Evolutionary conservation across 495 filamentous ascomycete genomes (phyloP), one percentile per base, ranked within the genome.

Genomic region (Lasiosphaeria ovina): DNA sequence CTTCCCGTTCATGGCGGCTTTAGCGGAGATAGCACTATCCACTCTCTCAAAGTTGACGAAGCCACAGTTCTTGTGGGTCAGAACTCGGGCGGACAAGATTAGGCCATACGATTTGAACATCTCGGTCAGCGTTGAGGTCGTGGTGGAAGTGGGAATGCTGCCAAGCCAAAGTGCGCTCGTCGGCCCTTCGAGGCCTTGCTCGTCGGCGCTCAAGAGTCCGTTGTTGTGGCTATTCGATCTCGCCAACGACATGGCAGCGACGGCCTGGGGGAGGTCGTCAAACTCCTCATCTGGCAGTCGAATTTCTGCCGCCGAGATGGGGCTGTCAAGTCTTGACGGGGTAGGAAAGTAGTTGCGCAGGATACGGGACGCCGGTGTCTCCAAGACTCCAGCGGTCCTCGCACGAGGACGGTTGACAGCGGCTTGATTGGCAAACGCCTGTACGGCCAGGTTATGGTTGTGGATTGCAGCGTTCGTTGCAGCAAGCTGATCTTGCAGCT

Each of bases 1-100:
- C 76, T 96, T 97, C 62, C 92, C 92, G 67, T 97, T 97, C 71
- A 96, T 87, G 68, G 86, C 79, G 17, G 84, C 85, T 69, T 90
- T 95, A 4, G 94, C 95, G 57, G 89, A 84, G 35, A 96, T 89
- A 51, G 94, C 95, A 68, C 90, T 95, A 36, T 96, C 90, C 32
- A 92, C 72, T 63, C 83, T 85, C 76, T 97, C 91, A 66, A 96
- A 98, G 73, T 98, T 98, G 70, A 98, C 92, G 66, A 98, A 98
- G 6, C 94, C 94, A 72, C 94, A 98, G 69, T 96, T 98, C 84
- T 98, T 98, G 79, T 98, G 94, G 11, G 94, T 97, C 62, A 98
- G 80, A 12, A 98, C 95, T 60, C 94, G 83, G 40, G 91, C 92
- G 14, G 93, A 97, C 64, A 93, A 85, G 66, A 98, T 96, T 31